Percentiles rank a stretch among this genome's conserved stretches.
phyloP scores from a whole-genome alignment of 2,329 filamentous ascomycete species.

The Sporothrix pseudoabietina region DNA sequence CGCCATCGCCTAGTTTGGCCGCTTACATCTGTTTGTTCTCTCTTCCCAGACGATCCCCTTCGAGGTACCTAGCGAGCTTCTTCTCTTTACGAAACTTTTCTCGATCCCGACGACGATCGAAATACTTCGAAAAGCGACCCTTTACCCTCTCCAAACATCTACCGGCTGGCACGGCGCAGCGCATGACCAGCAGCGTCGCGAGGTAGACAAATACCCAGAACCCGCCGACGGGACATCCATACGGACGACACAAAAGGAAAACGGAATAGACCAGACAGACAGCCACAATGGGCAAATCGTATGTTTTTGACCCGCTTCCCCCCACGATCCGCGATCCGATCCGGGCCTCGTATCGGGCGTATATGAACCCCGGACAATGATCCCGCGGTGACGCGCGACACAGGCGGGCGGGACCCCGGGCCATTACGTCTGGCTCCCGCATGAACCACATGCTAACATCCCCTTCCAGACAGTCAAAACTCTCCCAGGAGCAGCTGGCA shows the following conservation, averaged over 20 bases:
- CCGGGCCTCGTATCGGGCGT: background rate
- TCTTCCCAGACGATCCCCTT: background rate
- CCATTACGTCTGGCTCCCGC: too few species aligned
- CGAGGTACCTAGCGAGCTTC: background rate
- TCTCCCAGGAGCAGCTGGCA: constrained; percentile 91
- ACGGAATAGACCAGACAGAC: background rate
- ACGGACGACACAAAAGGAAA: background rate
- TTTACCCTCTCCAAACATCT: background rate
- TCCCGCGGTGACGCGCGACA: constrained; percentile 18
- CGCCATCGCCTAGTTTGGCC: background rate
- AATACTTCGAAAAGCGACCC: background rate
- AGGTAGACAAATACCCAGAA: background rate
- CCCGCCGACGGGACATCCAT: background rate
- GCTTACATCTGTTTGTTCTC: background rate
- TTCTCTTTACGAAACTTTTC: background rate
- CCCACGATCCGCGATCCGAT: background rate
- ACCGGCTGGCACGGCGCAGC: constrained; percentile 28
- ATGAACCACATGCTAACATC: background rate
- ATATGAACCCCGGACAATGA: background rate
- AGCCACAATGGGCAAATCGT: constrained; percentile 55
- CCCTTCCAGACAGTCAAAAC: constrained; percentile 83
- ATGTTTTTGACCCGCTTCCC: constrained; percentile 40
- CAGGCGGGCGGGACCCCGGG: background rate
- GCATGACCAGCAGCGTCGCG: constrained; percentile 23
- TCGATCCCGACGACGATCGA: constrained; percentile 14